phyloP scores from a whole-genome alignment of 495 filamentous ascomycete genomes.

The Aspergillus incahuasiensis region DNA sequence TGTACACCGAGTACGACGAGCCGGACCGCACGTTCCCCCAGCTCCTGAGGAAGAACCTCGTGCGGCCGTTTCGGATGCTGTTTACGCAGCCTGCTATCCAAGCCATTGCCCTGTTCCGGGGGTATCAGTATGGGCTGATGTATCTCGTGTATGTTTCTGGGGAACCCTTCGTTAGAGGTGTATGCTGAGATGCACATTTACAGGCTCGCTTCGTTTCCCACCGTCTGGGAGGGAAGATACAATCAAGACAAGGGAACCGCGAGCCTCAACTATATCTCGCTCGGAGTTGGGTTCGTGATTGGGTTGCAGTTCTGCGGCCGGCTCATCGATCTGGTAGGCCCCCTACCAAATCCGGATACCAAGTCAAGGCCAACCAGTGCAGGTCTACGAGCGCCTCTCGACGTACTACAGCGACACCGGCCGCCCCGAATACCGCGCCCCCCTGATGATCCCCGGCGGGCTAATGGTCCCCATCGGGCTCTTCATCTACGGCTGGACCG shows the following conservation, averaged over 20 bases:
- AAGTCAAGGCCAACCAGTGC: neutral
- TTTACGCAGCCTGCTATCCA: constrained; percentile 15
- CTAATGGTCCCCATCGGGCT: constrained; percentile 14
- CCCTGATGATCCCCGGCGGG: constrained; percentile 14
- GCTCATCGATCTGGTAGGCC: constrained; percentile 7
- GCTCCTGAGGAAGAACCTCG: constrained; percentile 4
- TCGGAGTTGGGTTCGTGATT: constrained; percentile 12
- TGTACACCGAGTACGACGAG: constrained; percentile 8
- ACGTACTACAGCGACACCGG: constrained; percentile 8
- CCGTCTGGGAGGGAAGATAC: constrained; percentile 11
- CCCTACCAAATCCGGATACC: neutral
- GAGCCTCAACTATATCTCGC: constrained; percentile 14
- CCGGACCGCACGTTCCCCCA: constrained; percentile 4
- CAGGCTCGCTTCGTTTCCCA: constrained; percentile 14
- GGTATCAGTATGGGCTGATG: constrained; percentile 15
- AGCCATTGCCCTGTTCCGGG: constrained; percentile 6
- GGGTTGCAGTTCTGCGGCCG: constrained; percentile 12
- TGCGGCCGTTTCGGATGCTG: constrained; percentile 10
- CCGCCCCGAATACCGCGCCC: constrained; percentile 14
- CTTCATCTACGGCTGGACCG: constrained; percentile 18
- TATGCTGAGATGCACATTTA: no score
- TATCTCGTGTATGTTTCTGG: constrained; percentile 12
- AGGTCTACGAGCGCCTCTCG: constrained; percentile 5
- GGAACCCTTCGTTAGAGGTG: no score
- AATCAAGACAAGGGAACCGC: constrained; percentile 4